Conservation (phyloP, 768 basidiomycete species). For the Amanita subjunquillea region DNA sequence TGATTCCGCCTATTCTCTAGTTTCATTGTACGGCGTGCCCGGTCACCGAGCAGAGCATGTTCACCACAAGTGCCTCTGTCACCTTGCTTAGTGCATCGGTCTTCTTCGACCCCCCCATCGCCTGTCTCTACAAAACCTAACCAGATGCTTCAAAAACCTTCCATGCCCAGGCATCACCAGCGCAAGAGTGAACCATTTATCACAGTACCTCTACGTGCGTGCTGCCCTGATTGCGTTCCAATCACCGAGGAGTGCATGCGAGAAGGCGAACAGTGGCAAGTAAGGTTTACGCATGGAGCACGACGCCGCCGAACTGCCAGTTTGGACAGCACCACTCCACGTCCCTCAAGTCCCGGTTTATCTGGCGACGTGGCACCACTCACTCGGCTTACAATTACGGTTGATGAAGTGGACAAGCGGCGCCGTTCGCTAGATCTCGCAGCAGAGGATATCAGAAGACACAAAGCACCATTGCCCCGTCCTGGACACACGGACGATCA, state of each 20-base stretch:
- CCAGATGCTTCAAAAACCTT: slow-evolving; percentile 16
- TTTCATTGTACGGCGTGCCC: slow-evolving; percentile 28
- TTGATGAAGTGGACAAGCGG: slow-evolving; percentile 58
- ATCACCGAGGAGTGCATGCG: slow-evolving; percentile 46
- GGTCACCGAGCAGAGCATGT: slow-evolving; percentile 29
- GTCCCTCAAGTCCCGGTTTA: not conserved
- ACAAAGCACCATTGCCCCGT: slow-evolving; percentile 4
- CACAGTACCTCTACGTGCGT: slow-evolving; percentile 63
- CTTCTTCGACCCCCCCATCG: slow-evolving; percentile 13
- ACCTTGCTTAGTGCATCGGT: slow-evolving; percentile 46
- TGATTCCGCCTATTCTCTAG: slow-evolving; percentile 15
- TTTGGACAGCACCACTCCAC: slow-evolving; percentile 15
- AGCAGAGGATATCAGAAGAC: slow-evolving; percentile 9
- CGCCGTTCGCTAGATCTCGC: slow-evolving; percentile 32
- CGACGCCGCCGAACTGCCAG: slow-evolving; percentile 44
- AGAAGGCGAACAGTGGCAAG: slow-evolving; percentile 50
- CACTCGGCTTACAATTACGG: slow-evolving; percentile 27
- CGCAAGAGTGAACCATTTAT: slow-evolving; percentile 23
- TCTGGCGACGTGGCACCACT: not conserved
- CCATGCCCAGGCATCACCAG: slow-evolving; percentile 24
- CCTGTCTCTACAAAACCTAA: slow-evolving; percentile 6
- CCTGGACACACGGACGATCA: slow-evolving; percentile 7
- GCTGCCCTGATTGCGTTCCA: slow-evolving; percentile 54
- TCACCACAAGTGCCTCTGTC: slow-evolving; percentile 28
- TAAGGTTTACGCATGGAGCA: slow-evolving; percentile 55